These are phyloP conservation scores for Phytopythium helicoides DNA, from an alignment of 352 stramenopile genomes.

Conservation along the genomic window DNA sequence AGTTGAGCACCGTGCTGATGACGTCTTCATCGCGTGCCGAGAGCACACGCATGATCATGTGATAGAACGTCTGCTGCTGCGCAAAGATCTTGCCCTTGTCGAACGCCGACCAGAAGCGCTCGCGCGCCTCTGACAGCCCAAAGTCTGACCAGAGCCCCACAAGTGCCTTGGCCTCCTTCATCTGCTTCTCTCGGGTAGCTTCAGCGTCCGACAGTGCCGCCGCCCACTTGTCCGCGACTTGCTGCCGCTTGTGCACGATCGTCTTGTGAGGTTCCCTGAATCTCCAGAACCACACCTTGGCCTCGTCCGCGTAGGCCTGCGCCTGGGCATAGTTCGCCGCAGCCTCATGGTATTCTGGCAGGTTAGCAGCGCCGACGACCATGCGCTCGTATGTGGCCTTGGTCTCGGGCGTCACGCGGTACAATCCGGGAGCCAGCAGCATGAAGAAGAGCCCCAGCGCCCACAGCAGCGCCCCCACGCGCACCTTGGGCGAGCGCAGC, in stretches of 20 bases:
- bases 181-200: conserved; percentile 53
- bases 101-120: conserved; percentile 80
- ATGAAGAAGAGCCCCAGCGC: conserved; percentile 83
- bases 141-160: conserved; percentile 86
- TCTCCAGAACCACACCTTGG: conserved; percentile 87
- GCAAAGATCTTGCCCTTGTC: conserved; percentile 85
- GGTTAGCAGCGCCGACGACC: conserved; percentile 71
- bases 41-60: conserved; percentile 79
- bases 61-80: conserved; percentile 86
- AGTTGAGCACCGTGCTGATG: conserved; percentile 77
- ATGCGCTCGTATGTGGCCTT: conserved; percentile 74
- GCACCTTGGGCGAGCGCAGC: conserved; percentile 60
- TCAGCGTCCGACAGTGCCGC: conserved; percentile 56
- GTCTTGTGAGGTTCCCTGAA: conserved; percentile 74
- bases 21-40: conserved; percentile 71
- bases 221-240: conserved; percentile 57
- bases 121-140: conserved; percentile 67
- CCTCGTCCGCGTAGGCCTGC: conserved; percentile 56
- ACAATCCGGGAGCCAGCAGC: conserved; percentile 61
- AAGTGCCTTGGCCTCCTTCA: conserved; percentile 75
- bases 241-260: conserved; percentile 54
- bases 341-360: conserved; percentile 76
- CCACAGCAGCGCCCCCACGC: conserved; percentile 66
- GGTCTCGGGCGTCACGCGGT: conserved; percentile 69
- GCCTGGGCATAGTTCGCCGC: conserved; percentile 50